Percentiles rank a stretch among this genome's conserved stretches.
Conservation (phyloP, 108 stramenopile genomes). For the Conticribra weissflogii region DNA sequence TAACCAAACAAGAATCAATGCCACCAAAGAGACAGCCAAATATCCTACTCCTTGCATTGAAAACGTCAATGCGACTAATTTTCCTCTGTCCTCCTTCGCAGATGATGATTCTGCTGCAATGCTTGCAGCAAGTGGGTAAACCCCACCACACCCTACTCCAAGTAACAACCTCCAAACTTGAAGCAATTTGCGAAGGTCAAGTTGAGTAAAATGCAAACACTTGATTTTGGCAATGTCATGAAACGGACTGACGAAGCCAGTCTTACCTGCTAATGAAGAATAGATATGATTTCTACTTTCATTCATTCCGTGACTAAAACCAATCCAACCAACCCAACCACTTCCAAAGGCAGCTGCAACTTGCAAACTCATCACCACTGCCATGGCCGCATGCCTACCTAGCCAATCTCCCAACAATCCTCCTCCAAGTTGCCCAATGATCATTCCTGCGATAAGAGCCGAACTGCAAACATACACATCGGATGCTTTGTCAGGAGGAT, state of each 20-base stretch:
- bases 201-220: neutral
- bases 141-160: conserved; percentile 85
- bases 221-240: too few relatives aligned
- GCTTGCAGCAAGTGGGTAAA: conserved; percentile 88
- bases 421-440: conserved; percentile 60
- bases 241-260: too few relatives aligned
- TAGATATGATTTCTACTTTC: conserved; percentile 33
- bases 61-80: conserved; percentile 78
- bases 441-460: conserved; percentile 69
- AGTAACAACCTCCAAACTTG: conserved; percentile 72
- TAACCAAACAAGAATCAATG: conserved; percentile 48
- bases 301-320: too few relatives aligned
- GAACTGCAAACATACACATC: conserved; percentile 53
- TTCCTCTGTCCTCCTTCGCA: conserved; percentile 28
- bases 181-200: too few relatives aligned
- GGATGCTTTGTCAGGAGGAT: conserved; percentile 30
- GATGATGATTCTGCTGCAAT: conserved; percentile 69
- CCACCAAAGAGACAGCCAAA: conserved; percentile 61
- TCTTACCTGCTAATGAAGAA: conserved; percentile 42
- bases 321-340: conserved; percentile 32
- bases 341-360: conserved; percentile 48
- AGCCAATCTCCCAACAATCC: conserved; percentile 61
- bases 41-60: conserved; percentile 84
- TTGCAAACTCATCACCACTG: conserved; percentile 56
- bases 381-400: conserved; percentile 59